Evolutionary conservation across 169 alveolate genomes (phyloP), one percentile per base, ranked within the genome.

Genomic region (Babesia divergens): DNA sequence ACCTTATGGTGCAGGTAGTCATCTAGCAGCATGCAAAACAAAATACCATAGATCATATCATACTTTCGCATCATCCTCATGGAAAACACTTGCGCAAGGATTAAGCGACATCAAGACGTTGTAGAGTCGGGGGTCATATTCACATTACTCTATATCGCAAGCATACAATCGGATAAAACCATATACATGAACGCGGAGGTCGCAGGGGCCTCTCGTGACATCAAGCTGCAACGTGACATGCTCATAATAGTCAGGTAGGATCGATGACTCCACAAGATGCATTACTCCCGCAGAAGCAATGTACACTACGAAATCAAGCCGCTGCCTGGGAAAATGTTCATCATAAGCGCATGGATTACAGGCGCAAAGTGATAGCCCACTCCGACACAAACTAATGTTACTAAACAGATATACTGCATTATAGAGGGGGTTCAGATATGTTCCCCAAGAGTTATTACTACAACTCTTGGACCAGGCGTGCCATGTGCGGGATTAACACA

Each of bases 1-100:
- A 76, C 65, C 28, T 76, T 26, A 60, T 76, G 47, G 31, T 76
- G 29, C 85, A 76, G 65, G 85, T 76, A 53, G 43, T 16, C 2
- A 14, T 26, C 9, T 32, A 50, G 55, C 6, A 0, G 20, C 34
- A 11, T 29, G n/a, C 37, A 5, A 14, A 9, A 13, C 3, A 14
- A 29, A 40, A 28, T 8, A 3, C 3, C 7, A 31, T 46, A 76
- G 85, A 65, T 66, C 37, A 62, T 76, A 28, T 76, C 85, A 7
- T 50, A 58, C 34, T 64, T 76, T 35, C 50, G 81, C 13, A 53
- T 76, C 24, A 55, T 65, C n/a, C 49, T 59, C 43, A 56, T 76
- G 65, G 32, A 54, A 31, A 54, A 62, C 14, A 38, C 6, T 32
- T 26, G 37, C 69, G 56, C 85, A 11, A 22, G 47, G 24, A 76